phyloP scores from a whole-genome alignment of 345 rosid genomes.

The Dipteronia sinensis region DNA sequence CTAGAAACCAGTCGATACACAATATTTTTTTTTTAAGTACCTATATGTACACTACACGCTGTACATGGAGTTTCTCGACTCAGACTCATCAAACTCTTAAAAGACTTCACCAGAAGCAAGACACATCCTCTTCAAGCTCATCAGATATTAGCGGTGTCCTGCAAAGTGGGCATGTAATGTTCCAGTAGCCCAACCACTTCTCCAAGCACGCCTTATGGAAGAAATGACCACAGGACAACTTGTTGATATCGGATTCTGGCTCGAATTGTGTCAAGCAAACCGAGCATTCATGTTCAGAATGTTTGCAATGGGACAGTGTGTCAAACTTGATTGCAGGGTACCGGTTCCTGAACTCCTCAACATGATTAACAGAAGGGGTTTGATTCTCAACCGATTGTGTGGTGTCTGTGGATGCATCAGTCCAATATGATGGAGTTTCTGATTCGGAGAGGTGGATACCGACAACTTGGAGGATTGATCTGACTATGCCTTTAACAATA shows the following conservation, averaged over 20 bases:
- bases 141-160: slow-evolving; percentile 54
- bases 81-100: background rate
- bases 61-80: slow-evolving; percentile 29
- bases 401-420: slow-evolving; percentile 32
- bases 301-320: slow-evolving; percentile 43
- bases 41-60: slow-evolving; percentile 30
- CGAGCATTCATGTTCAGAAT: slow-evolving; percentile 60
- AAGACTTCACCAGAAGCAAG: slow-evolving; percentile 49
- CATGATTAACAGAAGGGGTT: slow-evolving; percentile 48
- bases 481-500: slow-evolving; percentile 61
- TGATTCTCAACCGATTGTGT: slow-evolving; percentile 43
- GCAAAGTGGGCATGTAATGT: slow-evolving; percentile 76
- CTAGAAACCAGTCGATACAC: slow-evolving; percentile 1
- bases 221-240: slow-evolving; percentile 65
- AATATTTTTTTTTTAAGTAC: background rate
- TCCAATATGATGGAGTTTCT: slow-evolving; percentile 34
- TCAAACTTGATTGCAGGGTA: slow-evolving; percentile 57
- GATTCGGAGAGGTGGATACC: slow-evolving; percentile 56
- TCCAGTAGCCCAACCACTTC: slow-evolving; percentile 77
- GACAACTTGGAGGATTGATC: slow-evolving; percentile 63
- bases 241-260: slow-evolving; percentile 65
- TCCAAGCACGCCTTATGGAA: slow-evolving; percentile 77
- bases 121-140: slow-evolving; percentile 44
- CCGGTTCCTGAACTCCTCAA: slow-evolving; percentile 65
- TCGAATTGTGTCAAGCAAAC: slow-evolving; percentile 64